A percentile compares a stretch with the other conserved stretches of the same genome.
phyloP scores from a whole-genome alignment of 2,329 filamentous ascomycete species.

The Colletotrichum abscissum region DNA sequence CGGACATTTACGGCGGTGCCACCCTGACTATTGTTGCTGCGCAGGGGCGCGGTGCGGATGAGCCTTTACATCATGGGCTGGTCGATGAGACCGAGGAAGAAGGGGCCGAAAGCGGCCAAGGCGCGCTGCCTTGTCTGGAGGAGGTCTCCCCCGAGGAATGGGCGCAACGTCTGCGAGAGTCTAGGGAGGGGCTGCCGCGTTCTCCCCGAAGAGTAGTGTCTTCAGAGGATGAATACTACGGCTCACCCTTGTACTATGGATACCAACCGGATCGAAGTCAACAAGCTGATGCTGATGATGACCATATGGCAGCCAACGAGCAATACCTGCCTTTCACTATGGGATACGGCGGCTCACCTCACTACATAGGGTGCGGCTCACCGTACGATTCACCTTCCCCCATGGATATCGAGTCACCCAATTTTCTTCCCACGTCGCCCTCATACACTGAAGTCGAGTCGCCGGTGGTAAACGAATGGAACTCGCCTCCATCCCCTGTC shows the following conservation, averaged over 20 bases:
- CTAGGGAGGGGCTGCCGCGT: no score
- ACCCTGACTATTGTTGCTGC: not conserved
- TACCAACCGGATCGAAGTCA: no score
- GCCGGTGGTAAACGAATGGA: not conserved
- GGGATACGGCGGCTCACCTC: not conserved
- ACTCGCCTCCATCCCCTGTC: not conserved
- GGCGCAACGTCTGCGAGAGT: not conserved
- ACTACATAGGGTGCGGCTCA: not conserved
- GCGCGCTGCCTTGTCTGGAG: not conserved
- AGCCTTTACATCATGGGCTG: not conserved
- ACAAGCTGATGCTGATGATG: no score
- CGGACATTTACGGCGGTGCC: not conserved
- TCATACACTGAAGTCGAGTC: not conserved
- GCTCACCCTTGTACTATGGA: not conserved
- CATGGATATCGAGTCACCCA: not conserved
- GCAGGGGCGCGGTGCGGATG: not conserved
- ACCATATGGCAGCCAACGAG: no score
- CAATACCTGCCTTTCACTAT: no score
- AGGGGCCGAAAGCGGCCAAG: not conserved
- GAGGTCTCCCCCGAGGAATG: not conserved
- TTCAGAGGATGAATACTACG: not conserved
- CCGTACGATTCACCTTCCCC: no score
- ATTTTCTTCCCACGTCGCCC: no score
- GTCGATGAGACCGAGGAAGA: not conserved
- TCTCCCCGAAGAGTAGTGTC: not conserved